These are phyloP conservation scores for Knoxdaviesia capensis DNA, from an alignment of 2,329 filamentous ascomycete genomes.

Conservation along the genomic window DNA sequence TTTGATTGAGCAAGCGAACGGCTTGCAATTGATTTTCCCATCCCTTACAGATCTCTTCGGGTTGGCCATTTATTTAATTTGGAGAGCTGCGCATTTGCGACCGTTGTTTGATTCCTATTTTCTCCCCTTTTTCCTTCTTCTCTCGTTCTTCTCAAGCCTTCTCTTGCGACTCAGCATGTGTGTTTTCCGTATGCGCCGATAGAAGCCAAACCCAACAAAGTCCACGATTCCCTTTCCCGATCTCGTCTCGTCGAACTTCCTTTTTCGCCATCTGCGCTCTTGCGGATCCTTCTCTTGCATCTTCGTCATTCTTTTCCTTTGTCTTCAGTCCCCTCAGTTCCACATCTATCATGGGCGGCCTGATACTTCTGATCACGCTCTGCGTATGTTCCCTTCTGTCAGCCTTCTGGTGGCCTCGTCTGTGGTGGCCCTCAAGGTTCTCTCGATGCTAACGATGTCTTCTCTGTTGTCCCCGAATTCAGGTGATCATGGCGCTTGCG, in stretches of 20 bases:
- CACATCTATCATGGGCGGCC: slow-evolving; percentile 15
- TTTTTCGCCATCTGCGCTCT: too few species aligned
- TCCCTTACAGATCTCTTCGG: background rate
- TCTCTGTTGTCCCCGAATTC: background rate
- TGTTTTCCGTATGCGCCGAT: background rate
- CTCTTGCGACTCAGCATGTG: background rate
- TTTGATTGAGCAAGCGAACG: background rate
- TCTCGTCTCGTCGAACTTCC: background rate
- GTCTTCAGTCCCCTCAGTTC: background rate
- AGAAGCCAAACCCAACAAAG: background rate
- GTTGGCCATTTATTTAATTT: background rate
- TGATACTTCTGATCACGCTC: slow-evolving; percentile 19
- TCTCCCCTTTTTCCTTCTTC: background rate
- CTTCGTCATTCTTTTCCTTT: too few species aligned
- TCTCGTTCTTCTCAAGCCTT: background rate
- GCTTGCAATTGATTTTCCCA: background rate
- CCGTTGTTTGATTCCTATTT: background rate
- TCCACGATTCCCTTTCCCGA: background rate
- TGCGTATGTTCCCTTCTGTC: slow-evolving; percentile 14
- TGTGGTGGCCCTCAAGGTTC: background rate
- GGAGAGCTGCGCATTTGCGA: too few species aligned
- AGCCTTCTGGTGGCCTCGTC: background rate
- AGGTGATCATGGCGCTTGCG: slow-evolving; percentile 40
- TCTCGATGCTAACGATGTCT: slow-evolving; percentile 1
- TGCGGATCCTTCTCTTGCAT: too few species aligned